Evolutionary conservation across 805 yeast genomes (phyloP), one percentile per base, ranked within the genome.

Genomic region (Candida xiaguanensis): DNA sequence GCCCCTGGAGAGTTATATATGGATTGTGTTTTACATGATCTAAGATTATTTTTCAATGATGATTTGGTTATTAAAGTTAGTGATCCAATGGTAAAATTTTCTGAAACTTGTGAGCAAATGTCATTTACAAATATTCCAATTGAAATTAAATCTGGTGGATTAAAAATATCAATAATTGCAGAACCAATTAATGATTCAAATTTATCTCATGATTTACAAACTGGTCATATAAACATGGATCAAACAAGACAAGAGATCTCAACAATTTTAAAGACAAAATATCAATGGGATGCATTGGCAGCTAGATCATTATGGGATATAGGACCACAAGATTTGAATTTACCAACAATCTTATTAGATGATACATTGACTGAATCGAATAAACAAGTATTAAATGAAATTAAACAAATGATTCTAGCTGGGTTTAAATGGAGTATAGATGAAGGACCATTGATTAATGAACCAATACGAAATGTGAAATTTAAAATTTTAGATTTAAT

Each of bases 371-470:
- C 70, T 20, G 93, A 85, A 41, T 81, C 82, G 1, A 85, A 86
- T 51, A 79, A 78, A 52, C 61, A 62, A 18, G 38, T 62, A 8
- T 50, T 85, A 24, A 42, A 50, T 1, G 38, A 62, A 0, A 67
- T 75, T 20, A 80, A 77, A 44, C 80, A 75, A 5, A 66, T 78
- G 2, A 72, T 90, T 1, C 61, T 67, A 2, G 82, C 81, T 48
- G 99, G 98, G 0, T 93, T 91, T 61, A 73, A 75, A 50, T 85
- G 95, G 93, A 82, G 84, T 2, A 70, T 77, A 0, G 70, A 78
- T 40, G 95, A 86, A 51, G 99, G 99, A 0, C 99, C 99, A 0
- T 65, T 93, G n/a, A 80, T 95, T 45, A 95, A 85, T 44, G 96
- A 88, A 54, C 82, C 85, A 0, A 69, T 93, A 5, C 64, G 85